Base-by-base conservation (phyloP, 2,329 filamentous ascomycete genomes). In the Fusarium sp. region DNA sequence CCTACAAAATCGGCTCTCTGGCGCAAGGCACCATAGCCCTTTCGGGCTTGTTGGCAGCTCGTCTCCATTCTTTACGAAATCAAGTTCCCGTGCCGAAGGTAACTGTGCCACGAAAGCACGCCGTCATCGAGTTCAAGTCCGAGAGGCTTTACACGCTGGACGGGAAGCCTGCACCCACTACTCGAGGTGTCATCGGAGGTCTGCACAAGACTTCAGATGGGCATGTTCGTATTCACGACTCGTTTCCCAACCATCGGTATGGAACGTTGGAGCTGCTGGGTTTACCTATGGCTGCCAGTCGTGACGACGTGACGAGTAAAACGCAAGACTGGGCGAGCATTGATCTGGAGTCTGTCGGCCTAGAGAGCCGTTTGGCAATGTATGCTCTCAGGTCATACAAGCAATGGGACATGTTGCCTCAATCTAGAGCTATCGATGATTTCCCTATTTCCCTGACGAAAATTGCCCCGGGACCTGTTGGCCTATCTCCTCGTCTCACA, bases 261-360 rank as follows among this genome's bases (percentile, higher is more conserved):
- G 51, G 51, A 20, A 21, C 51, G 7, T 13, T 55, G 12, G 41
- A 37, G 9, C 20, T 55, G 2, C 8, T 55, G 13, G 51, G 27
- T 9, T 11, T 55, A 9, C 21, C 41, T 14, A 0, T 9, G 18
- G 37, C 41, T 21, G 51, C 41, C 7, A 27, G 16, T 10, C 51
- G 51, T 3, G 20, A 5, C 4, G 41, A 55, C 5, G 51, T 55
- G 11, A n/a, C 51, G 18, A 21, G 16, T 9, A 55, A 55, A 28
- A 55, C 51, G 9, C 41, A 55, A 6, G 41, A 46, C 4, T 55
- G 51, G 51, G 40, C 51, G 7, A 55, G 51, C 13, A 55, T 55
- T 13, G 41, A 55, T 27, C 51, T 55, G 2, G 51, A 55, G 28
- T 27, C 28, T 46, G 41, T 46, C 6, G 51, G 41, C 4, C 20